A percentile compares a stretch with the other conserved stretches of the same genome.
phyloP scores from a whole-genome alignment of 495 filamentous ascomycete genomes.

The Collariella sp. region DNA sequence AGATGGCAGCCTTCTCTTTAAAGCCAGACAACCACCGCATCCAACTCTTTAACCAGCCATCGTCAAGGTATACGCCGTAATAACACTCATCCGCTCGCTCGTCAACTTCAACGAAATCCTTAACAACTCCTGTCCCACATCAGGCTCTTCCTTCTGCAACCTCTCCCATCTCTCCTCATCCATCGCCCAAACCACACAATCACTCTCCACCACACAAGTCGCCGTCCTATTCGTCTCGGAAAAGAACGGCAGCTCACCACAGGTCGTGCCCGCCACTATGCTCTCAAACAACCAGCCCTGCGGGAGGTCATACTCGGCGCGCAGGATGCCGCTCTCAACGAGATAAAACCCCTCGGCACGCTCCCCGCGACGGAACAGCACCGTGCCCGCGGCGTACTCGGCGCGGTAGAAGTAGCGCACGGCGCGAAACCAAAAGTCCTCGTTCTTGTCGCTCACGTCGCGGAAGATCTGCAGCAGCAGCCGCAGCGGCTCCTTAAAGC shows the following conservation, averaged over 20 bases:
- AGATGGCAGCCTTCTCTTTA: neutral
- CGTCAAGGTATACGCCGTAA: constrained; percentile 52
- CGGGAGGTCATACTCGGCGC: constrained; percentile 80
- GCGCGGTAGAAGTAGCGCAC: constrained; percentile 62
- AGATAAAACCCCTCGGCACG: constrained; percentile 74
- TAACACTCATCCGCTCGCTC: constrained; percentile 80
- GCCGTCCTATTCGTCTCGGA: constrained; percentile 78
- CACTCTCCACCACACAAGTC: constrained; percentile 72
- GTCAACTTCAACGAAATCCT: constrained; percentile 79
- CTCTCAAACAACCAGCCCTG: constrained; percentile 84
- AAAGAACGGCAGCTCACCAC: constrained; percentile 94
- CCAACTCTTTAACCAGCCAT: constrained; percentile 23
- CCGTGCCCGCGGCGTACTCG: constrained; percentile 55
- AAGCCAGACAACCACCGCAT: neutral
- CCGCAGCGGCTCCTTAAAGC: constrained; percentile 79
- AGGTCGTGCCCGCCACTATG: constrained; percentile 90
- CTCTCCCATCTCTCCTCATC: constrained; percentile 57
- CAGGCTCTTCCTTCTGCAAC: constrained; percentile 58
- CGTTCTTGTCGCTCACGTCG: constrained; percentile 69
- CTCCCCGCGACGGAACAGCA: constrained; percentile 68
- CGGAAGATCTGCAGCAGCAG: constrained; percentile 90
- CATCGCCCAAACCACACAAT: constrained; percentile 77
- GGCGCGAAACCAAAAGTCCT: constrained; percentile 88
- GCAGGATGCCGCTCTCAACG: constrained; percentile 79
- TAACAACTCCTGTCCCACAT: constrained; percentile 75